A percentile compares a stretch with the other conserved stretches of the same genome.
Conservation (phyloP, 2,329 filamentous ascomycete species). For the Ramichloridium luteum region DNA sequence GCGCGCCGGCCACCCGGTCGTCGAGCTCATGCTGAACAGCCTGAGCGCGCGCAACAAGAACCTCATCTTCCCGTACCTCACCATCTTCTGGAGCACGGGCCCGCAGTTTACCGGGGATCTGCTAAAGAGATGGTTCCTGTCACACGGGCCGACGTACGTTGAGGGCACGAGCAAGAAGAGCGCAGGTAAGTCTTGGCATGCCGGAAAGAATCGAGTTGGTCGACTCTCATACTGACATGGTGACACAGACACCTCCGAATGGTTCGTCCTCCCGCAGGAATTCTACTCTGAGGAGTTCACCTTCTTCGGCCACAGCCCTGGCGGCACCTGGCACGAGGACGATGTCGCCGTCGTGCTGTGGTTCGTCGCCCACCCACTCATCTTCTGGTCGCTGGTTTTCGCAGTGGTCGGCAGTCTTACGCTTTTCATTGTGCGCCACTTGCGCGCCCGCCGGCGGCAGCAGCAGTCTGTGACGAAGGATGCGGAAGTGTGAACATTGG, state of each 20-base stretch:
- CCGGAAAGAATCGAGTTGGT: background rate
- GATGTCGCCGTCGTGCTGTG: slow-evolving; percentile 22
- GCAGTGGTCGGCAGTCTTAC: background rate
- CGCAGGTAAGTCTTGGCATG: slow-evolving; percentile 2
- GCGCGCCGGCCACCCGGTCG: slow-evolving; percentile 14
- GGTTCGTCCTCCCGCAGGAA: slow-evolving; percentile 17
- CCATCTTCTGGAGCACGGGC: slow-evolving; percentile 23
- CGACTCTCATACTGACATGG: background rate
- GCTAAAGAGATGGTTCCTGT: slow-evolving; percentile 15
- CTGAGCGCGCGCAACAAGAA: slow-evolving; percentile 12
- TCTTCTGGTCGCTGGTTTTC: slow-evolving; percentile 2
- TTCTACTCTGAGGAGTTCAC: slow-evolving; percentile 23
- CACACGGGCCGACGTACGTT: background rate
- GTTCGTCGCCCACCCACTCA: slow-evolving; percentile 12
- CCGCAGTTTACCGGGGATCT: slow-evolving; percentile 21
- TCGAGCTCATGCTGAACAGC: slow-evolving; percentile 13
- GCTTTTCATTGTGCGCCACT: background rate
- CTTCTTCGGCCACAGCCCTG: slow-evolving; percentile 23
- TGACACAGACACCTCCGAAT: slow-evolving; percentile 3
- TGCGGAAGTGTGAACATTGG: too few species aligned
- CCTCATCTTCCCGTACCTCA: slow-evolving; percentile 19
- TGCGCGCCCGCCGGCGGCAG: too few species aligned
- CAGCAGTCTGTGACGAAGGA: too few species aligned
- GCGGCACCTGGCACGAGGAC: slow-evolving; percentile 22
- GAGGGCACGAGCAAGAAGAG: background rate